Evolutionary conservation across 1,284 basidiomycete genomes (phyloP), one percentile per base, ranked within the genome.

Genomic region (Tausonia pullulans): DNA sequence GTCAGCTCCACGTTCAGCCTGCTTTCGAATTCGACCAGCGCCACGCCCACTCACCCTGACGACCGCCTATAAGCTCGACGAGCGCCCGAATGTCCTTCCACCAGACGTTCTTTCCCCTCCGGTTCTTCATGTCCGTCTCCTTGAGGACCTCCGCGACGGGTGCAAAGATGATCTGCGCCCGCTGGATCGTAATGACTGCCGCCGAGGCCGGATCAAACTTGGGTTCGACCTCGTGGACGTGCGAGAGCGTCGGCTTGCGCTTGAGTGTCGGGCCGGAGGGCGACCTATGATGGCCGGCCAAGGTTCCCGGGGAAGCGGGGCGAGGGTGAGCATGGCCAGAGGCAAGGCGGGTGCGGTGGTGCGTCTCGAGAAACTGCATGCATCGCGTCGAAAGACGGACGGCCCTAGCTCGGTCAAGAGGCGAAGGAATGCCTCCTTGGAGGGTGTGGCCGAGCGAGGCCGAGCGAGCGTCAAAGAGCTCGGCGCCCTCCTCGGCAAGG

Each of bases 391-490:
- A 87, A 52, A 98, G 82, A 56, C 94, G 87, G 0, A 90, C 88
- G 1, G 92, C 95, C 16, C 92, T 87, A 0, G 88, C 86, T 66
- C 95, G 88, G 78, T 98, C 96, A 69, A 90, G 81, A 0, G 95
- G 95, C 0, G 93, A 95, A 3, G 95, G 95, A 4, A 90, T 86
- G 5, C 92, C 92, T 16, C 95, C 95, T 74, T 99, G 95, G 8
- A 98, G 80, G 2, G 93, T 97, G 78, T 98, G 96, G 9, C 96
- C 95, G 27, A 99, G 84, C 3, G 89, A 87, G 14, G 95, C 96
- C 10, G 85, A 88, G 58, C 96, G 87, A 16, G 95, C 86, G 78
- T 98, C 96, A 73, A 98, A 98, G n/a, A 96, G 80, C 6, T 81
- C 74, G 14, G 85, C 84, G 54, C 95, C 95, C 77, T 98, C 95